Conservation (phyloP, 768 basidiomycete genomes). For the Dioszegia aurantiaca region DNA sequence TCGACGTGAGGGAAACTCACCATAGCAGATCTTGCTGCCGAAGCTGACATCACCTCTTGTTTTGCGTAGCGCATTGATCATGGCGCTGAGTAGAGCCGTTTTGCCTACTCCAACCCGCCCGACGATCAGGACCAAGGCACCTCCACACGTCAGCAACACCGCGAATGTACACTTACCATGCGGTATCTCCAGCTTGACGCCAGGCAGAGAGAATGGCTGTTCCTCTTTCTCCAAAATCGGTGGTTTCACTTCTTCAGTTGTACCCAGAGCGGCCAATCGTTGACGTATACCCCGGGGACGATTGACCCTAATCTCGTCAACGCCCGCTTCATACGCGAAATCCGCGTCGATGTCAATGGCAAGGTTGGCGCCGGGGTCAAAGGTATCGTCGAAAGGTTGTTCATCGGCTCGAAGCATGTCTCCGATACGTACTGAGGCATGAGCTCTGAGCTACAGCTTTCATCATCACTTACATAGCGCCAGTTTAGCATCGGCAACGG, state of each 20-base stretch:
- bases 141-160: slow-evolving; percentile 5
- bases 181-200: slow-evolving; percentile 57
- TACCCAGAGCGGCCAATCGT: too few relatives aligned
- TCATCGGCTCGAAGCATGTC: slow-evolving; percentile 17
- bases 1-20: slow-evolving; percentile 9
- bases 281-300: too few relatives aligned
- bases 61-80: slow-evolving; percentile 47
- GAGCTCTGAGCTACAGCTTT: background rate
- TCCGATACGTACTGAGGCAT: slow-evolving; percentile 17
- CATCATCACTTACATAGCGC: slow-evolving; percentile 19
- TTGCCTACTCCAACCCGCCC: slow-evolving; percentile 50
- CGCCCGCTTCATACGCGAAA: slow-evolving; percentile 38
- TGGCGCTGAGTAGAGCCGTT: slow-evolving; percentile 38
- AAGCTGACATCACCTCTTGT: slow-evolving; percentile 30
- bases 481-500: slow-evolving; percentile 18
- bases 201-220: slow-evolving; percentile 58
- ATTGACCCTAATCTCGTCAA: background rate
- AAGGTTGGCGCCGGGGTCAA: slow-evolving; percentile 53
- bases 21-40: slow-evolving; percentile 41
- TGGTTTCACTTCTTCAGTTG: background rate
- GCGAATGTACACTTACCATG: slow-evolving; percentile 28
- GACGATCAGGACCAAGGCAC: slow-evolving; percentile 44
- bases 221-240: background rate
- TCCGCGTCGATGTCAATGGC: slow-evolving; percentile 56
- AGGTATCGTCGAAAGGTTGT: slow-evolving; percentile 17